phyloP scores from a whole-genome alignment of 1,284 basidiomycete genomes.

The Moesziomyces sp. region DNA sequence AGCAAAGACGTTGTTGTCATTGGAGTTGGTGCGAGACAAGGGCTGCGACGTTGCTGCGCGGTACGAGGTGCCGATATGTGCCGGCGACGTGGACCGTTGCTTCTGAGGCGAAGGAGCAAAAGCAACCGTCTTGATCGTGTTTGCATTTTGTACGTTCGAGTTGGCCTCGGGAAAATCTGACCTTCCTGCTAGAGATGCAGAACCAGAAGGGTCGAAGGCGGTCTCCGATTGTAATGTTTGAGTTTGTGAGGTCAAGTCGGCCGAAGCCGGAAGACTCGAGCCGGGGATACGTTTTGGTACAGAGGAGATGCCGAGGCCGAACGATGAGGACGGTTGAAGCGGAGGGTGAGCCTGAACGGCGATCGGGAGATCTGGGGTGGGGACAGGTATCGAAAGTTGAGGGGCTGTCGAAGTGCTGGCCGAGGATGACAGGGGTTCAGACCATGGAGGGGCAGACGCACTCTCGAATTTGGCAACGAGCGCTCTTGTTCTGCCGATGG shows the following conservation, averaged over 20 bases:
- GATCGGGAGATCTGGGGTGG: conserved; percentile 2
- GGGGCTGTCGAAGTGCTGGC: conserved; percentile 1
- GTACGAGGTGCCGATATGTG: conserved; percentile 1
- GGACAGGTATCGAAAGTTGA: conserved; percentile 11
- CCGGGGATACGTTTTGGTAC: conserved; percentile 32
- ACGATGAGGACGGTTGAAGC: not conserved
- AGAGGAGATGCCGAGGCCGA: not conserved
- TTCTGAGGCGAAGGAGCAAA: conserved; percentile 64
- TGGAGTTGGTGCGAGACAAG: conserved; percentile 17
- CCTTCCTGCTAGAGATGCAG: not conserved
- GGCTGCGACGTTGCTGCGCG: conserved; percentile 9
- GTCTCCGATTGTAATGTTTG: not conserved
- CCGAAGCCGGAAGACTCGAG: conserved; percentile 19
- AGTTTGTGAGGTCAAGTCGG: not conserved
- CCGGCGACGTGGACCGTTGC: conserved; percentile 27
- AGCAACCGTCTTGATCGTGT: conserved; percentile 46
- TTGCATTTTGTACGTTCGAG: conserved; percentile 10
- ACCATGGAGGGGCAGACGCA: not conserved
- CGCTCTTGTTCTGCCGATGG: conserved; percentile 34
- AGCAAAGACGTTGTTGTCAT: conserved; percentile 6
- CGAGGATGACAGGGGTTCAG: conserved; percentile 2
- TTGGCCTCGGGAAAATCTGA: conserved; percentile 16
- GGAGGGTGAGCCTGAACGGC: not conserved
- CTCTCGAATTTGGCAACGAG: conserved; percentile 50
- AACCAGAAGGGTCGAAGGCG: not conserved